Evolutionary conservation across 257 asterid genomes (phyloP).

Genomic region (Forsythia suspensa): DNA sequence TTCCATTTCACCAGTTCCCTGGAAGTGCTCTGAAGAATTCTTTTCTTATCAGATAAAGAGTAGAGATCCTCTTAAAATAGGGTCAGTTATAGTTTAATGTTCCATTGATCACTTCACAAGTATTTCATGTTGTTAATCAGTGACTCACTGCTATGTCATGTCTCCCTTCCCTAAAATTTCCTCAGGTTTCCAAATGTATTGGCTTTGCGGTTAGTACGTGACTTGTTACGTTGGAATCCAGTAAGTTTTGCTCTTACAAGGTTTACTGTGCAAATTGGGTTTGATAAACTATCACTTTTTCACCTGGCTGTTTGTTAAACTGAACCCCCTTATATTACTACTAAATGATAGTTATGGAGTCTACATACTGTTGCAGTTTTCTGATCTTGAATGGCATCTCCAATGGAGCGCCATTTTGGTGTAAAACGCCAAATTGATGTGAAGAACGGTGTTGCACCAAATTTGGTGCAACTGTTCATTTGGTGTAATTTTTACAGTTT

Average conservation of each 20-base stretch:
- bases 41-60: conserved; percentile 68
- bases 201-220: conserved; percentile 89
- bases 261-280: conserved; percentile 2
- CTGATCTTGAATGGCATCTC: background rate
- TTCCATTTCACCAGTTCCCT: conserved; percentile 80
- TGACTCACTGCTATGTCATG: conserved; percentile 7
- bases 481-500: no score
- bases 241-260: conserved; percentile 50
- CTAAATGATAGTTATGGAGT: conserved; percentile 1
- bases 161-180: background rate
- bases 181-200: conserved; percentile 77
- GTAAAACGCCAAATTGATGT: no score
- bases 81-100: conserved; percentile 49
- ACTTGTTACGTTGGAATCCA: conserved; percentile 83
- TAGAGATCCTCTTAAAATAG: conserved; percentile 92
- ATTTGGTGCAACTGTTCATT: no score
- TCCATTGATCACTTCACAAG: background rate
- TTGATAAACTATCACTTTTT: background rate
- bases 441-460: no score
- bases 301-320: background rate
- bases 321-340: background rate
- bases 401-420: no score
- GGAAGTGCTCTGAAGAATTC: conserved; percentile 98
- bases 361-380: background rate
- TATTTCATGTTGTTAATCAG: conserved; percentile 5